phyloP scores from a whole-genome alignment of 2,329 filamentous ascomycete genomes.

The Exophiala oligosperma region DNA sequence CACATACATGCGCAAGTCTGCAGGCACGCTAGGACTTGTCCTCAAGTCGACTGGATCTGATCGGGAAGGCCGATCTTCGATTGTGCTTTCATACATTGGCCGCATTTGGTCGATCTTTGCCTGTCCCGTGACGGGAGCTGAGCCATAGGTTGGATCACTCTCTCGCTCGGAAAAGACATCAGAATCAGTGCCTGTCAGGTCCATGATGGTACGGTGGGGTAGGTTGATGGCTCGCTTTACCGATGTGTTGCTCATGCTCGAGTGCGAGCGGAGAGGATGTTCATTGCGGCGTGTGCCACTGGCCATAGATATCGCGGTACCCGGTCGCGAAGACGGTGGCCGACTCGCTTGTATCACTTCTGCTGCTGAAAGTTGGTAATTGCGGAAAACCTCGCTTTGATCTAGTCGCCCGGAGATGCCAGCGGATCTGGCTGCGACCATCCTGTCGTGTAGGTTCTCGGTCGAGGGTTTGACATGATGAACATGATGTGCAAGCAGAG shows the following conservation, averaged over 20 bases:
- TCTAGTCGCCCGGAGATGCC: not conserved
- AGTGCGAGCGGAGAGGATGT: conserved; percentile 15
- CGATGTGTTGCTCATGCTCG: conserved; percentile 17
- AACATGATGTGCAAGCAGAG: not conserved
- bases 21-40: not conserved
- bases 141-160: conserved; percentile 14
- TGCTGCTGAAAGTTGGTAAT: conserved; percentile 18
- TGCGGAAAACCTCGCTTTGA: conserved; percentile 3
- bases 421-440: not conserved
- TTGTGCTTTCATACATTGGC: conserved; percentile 1
- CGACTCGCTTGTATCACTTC: conserved; percentile 9
- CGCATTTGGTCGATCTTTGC: conserved; percentile 15
- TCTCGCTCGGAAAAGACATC: conserved; percentile 17
- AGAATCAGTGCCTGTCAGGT: conserved; percentile 25
- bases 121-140: conserved; percentile 21
- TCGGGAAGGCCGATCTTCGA: not conserved
- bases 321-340: not conserved
- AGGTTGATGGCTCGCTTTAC: conserved; percentile 22
- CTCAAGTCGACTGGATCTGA: not conserved
- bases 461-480: not conserved
- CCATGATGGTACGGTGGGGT: conserved; percentile 26
- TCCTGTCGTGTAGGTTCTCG: not conserved
- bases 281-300: conserved; percentile 3
- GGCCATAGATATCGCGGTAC: not conserved
- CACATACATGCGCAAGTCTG: not conserved